Percentiles rank a stretch among this genome's conserved stretches.
phyloP scores from a whole-genome alignment of 2,329 filamentous ascomycete species.

The Sporothrix pallida region DNA sequence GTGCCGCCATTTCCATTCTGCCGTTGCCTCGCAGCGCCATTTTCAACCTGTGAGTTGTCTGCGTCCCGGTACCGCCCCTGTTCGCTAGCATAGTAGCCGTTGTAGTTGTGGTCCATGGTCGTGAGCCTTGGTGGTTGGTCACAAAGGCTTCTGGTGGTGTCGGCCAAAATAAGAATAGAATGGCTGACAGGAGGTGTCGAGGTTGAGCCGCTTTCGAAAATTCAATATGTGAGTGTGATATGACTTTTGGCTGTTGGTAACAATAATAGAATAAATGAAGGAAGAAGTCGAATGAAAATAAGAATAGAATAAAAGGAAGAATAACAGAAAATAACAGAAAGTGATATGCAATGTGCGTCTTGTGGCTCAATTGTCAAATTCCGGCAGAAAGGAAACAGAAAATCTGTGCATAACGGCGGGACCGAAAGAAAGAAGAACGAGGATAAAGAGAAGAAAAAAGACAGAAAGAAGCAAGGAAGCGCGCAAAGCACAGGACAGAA shows the following conservation, averaged over 20 bases:
- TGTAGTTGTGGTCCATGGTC: constrained; percentile 35
- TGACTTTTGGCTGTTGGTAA: not conserved
- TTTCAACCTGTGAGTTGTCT: not conserved
- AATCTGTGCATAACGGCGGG: not conserved
- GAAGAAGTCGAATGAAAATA: not conserved
- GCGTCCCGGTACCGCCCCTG: constrained; percentile 44
- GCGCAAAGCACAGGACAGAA: not conserved
- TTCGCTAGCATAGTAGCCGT: constrained; percentile 44
- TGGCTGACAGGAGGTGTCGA: not conserved
- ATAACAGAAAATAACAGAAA: not conserved
- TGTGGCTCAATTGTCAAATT: not conserved
- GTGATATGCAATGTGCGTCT: not conserved
- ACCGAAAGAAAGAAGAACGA: not conserved
- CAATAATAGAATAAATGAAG: not conserved
- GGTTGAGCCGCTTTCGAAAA: not conserved
- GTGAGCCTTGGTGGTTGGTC: not conserved
- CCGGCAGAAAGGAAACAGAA: not conserved
- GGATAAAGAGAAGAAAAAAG: not conserved
- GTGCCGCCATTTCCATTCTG: not conserved
- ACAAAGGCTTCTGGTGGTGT: not conserved
- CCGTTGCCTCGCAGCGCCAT: not conserved
- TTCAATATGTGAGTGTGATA: not conserved
- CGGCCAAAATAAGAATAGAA: not conserved
- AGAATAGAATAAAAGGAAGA: not conserved
- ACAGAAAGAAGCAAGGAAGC: not conserved